phyloP scores from a whole-genome alignment of 2,329 filamentous ascomycete genomes.

The Xylaria multiplex region DNA sequence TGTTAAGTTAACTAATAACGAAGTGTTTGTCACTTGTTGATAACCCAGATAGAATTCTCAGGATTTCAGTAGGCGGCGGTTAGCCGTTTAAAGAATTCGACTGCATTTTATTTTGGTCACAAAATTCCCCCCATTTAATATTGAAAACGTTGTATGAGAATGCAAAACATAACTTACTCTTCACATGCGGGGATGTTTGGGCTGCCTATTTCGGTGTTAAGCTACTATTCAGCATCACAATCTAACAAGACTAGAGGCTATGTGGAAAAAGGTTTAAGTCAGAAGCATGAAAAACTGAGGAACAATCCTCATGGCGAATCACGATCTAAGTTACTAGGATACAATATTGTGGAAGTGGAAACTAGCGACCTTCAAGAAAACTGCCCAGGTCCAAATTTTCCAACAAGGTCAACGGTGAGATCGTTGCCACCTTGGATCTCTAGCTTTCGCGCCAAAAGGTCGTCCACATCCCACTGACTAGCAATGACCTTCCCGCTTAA shows the following conservation, averaged over 20 bases:
- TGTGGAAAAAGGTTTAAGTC: too few species aligned
- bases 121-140: too few species aligned
- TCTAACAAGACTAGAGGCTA: too few species aligned
- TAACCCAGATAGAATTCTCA: neutral
- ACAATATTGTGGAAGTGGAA: neutral
- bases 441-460: constrained; percentile 49
- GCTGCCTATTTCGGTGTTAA: too few species aligned
- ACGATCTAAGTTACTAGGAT: neutral
- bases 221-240: too few species aligned
- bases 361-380: neutral
- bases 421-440: constrained; percentile 27
- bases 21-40: constrained; percentile 7
- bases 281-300: too few species aligned
- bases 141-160: too few species aligned
- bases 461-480: constrained; percentile 53
- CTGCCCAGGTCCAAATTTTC: constrained; percentile 17
- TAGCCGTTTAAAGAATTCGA: constrained; percentile 36
- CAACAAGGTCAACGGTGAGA: constrained; percentile 18
- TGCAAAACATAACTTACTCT: too few species aligned
- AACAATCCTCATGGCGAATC: too few species aligned
- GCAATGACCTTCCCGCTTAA: constrained; percentile 48
- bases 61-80: constrained; percentile 30
- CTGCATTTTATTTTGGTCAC: too few species aligned
- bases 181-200: too few species aligned
- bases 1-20: neutral